These are phyloP conservation scores for Lablab purpureus DNA, from an alignment of 306 rosid species.

Conservation along the genomic window DNA sequence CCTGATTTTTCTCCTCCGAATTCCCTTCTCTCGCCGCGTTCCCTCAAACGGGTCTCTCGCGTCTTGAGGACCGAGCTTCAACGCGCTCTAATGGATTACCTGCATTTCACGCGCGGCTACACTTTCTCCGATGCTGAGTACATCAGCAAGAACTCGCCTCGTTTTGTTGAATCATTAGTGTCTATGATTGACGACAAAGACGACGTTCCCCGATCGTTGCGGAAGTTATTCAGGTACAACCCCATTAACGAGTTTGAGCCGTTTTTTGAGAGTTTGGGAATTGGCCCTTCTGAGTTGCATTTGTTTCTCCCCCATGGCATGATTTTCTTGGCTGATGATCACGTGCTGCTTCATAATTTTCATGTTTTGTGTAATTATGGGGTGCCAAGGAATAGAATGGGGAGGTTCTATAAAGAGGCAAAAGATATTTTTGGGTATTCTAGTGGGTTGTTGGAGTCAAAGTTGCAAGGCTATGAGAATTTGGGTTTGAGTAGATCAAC, in stretches of 20 bases:
- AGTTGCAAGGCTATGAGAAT: slow-evolving; percentile 64
- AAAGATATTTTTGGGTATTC: slow-evolving; percentile 65
- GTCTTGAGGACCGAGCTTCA: slow-evolving; percentile 56
- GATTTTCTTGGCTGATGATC: slow-evolving; percentile 67
- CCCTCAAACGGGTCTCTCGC: slow-evolving; percentile 48
- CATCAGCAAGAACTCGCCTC: slow-evolving; percentile 73
- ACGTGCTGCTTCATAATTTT: slow-evolving; percentile 60
- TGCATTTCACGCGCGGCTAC: slow-evolving; percentile 67
- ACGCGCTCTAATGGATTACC: slow-evolving; percentile 64
- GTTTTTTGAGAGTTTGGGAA: slow-evolving; percentile 79
- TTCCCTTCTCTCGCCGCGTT: slow-evolving; percentile 10
- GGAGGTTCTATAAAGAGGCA: slow-evolving; percentile 71
- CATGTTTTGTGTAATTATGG: slow-evolving; percentile 68
- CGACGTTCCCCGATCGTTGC: slow-evolving; percentile 54
- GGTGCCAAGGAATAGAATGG: slow-evolving; percentile 66
- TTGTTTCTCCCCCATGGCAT: slow-evolving; percentile 58
- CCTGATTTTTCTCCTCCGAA: slow-evolving; percentile 21
- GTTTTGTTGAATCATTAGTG: slow-evolving; percentile 58
- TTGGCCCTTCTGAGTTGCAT: slow-evolving; percentile 58
- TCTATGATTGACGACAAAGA: slow-evolving; percentile 42
- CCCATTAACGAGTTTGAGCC: slow-evolving; percentile 92
- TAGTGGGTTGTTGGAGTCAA: slow-evolving; percentile 56
- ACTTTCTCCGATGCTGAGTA: slow-evolving; percentile 71
- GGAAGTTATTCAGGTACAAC: slow-evolving; percentile 62
- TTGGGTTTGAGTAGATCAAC: slow-evolving; percentile 69